A percentile compares a stretch with the other conserved stretches of the same genome.
Conservation (phyloP, 805 yeast species). For the Ogataea thermomethanolica region DNA sequence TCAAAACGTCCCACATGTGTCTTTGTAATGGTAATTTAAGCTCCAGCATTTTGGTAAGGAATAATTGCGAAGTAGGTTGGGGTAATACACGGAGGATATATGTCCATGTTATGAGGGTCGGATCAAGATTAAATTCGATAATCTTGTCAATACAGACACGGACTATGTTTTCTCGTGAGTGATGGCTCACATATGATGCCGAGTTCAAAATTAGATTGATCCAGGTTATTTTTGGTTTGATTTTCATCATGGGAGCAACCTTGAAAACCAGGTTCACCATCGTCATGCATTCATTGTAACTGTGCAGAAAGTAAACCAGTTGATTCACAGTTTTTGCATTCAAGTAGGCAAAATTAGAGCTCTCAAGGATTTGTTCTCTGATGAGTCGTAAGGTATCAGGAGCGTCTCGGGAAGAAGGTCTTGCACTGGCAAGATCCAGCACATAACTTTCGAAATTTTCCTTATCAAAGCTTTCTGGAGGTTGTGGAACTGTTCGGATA, state of each 20-base stretch:
- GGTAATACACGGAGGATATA: constrained; percentile 9
- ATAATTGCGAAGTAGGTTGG: neutral
- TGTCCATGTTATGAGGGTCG: constrained; percentile 16
- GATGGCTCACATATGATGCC: neutral
- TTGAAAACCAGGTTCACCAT: constrained; percentile 10
- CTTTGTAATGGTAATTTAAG: constrained; percentile 10
- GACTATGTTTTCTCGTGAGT: neutral
- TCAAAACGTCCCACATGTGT: constrained; percentile 7
- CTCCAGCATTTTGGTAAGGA: constrained; percentile 10
- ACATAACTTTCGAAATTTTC: neutral
- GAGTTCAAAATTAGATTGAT: constrained; percentile 11
- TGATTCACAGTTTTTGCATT: neutral
- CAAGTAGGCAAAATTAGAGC: constrained; percentile 1
- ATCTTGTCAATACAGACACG: constrained; percentile 5
- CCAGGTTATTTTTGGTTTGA: constrained; percentile 12
- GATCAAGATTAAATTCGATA: constrained; percentile 8
- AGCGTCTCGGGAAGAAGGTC: constrained; percentile 1
- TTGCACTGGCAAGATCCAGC: neutral
- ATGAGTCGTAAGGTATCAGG: neutral
- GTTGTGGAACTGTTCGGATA: neutral
- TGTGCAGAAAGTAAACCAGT: constrained; percentile 4
- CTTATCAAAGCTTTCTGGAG: neutral
- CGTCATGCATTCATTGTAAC: constrained; percentile 3
- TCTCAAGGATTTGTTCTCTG: neutral
- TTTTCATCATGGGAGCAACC: constrained; percentile 7